Conservation (phyloP, 2,329 filamentous ascomycete species). For the Chalaropsis ovoidea region DNA sequence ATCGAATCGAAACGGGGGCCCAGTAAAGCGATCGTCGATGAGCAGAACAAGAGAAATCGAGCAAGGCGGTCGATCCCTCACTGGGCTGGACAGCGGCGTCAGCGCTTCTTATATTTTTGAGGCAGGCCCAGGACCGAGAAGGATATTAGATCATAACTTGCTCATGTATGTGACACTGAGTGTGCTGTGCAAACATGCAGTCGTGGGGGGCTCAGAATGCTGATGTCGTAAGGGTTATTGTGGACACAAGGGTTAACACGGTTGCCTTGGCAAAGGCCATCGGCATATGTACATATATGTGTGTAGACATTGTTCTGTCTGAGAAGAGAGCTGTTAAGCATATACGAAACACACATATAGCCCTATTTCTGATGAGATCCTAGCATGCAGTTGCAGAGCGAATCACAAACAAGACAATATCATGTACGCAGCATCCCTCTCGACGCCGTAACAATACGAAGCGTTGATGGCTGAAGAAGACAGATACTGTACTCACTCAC, state of each 20-base stretch:
- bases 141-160: constrained; percentile 23
- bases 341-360: background rate
- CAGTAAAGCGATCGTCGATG: background rate
- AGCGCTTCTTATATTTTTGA: background rate
- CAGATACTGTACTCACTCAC: too few species aligned
- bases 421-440: background rate
- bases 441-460: background rate
- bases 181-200: background rate
- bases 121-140: constrained; percentile 16
- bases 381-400: background rate
- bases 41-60: background rate
- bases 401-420: background rate
- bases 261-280: background rate
- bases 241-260: background rate
- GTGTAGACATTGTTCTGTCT: background rate
- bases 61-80: background rate
- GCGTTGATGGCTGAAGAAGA: too few species aligned
- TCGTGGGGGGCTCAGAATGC: background rate
- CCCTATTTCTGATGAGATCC: background rate
- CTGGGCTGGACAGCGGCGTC: background rate
- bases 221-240: background rate
- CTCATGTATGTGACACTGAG: constrained; percentile 14
- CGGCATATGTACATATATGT: background rate
- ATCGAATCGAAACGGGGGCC: background rate
- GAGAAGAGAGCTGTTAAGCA: too few species aligned